phyloP scores from a whole-genome alignment of 2,329 filamentous ascomycete genomes.

The Ascomycota sp. region DNA sequence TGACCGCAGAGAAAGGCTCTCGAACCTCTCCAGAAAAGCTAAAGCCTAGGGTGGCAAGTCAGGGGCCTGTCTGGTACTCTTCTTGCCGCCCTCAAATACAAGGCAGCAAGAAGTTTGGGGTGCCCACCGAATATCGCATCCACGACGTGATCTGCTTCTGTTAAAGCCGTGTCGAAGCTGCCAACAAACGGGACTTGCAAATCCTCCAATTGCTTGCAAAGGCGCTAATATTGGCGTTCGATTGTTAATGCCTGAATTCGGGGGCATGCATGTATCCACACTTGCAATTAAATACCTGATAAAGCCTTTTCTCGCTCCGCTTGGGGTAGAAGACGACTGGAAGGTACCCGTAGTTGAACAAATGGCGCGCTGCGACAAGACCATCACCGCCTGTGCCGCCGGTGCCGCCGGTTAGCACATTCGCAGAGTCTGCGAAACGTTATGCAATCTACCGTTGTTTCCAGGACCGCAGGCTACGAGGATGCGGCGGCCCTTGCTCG shows the following conservation, averaged over 20 bases:
- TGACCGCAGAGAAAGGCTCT: conserved; percentile 75
- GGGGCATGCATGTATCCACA: no score
- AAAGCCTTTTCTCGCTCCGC: conserved; percentile 73
- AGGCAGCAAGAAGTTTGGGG: no score
- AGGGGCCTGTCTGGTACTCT: no score
- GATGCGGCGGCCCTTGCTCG: conserved; percentile 46
- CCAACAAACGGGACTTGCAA: conserved; percentile 67
- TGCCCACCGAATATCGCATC: conserved; percentile 75
- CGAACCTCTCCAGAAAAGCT: conserved; percentile 81
- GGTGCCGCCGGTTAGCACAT: no score
- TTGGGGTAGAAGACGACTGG: conserved; percentile 89
- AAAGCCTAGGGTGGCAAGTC: conserved; percentile 38
- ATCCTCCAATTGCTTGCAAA: conserved; percentile 67
- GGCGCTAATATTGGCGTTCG: conserved; percentile 32
- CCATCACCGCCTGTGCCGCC: conserved; percentile 95
- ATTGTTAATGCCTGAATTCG: no score
- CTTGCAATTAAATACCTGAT: conserved; percentile 50
- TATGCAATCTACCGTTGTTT: no score
- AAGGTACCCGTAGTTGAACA: conserved; percentile 78
- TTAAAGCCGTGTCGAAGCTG: conserved; percentile 51
- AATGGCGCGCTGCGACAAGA: conserved; percentile 78
- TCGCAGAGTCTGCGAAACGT: no score
- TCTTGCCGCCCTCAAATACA: no score
- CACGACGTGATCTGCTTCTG: conserved; percentile 57
- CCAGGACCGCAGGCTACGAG: conserved; percentile 82